Percentiles rank a stretch among this genome's conserved stretches.
Conservation (phyloP, 108 stramenopile genomes). For the Hondaea fermentalgiana region DNA sequence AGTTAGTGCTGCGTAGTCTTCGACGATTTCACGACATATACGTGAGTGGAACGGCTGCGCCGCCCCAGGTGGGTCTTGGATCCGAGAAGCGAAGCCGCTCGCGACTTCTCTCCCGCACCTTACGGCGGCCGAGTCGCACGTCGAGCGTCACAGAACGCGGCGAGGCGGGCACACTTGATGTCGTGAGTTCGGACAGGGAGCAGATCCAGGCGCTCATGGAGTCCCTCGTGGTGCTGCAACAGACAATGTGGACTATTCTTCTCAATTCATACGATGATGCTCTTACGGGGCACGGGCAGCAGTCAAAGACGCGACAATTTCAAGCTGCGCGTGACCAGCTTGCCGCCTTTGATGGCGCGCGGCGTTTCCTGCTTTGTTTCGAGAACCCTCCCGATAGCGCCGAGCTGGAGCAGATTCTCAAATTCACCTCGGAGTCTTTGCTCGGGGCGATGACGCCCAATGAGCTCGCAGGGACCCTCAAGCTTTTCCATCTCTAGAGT, state of each 20-base stretch:
- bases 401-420: neutral
- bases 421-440: neutral
- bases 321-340: neutral
- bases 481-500: neutral
- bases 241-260: conserved; percentile 8
- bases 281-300: neutral
- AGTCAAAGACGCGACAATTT: neutral
- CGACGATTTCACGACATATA: neutral
- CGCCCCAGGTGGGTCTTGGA: neutral
- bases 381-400: neutral
- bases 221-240: neutral
- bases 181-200: neutral
- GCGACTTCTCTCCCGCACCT: neutral
- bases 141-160: neutral
- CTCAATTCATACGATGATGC: neutral
- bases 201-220: neutral
- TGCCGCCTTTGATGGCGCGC: neutral
- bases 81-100: neutral
- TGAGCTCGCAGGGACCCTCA: neutral
- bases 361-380: neutral
- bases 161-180: neutral
- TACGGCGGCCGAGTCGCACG: neutral
- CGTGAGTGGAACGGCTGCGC: neutral
- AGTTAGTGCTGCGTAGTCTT: neutral
- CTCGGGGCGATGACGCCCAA: neutral